Base-by-base conservation (phyloP, 2,329 filamentous ascomycete species). In the Monilinia vaccinii-corymbosi region DNA sequence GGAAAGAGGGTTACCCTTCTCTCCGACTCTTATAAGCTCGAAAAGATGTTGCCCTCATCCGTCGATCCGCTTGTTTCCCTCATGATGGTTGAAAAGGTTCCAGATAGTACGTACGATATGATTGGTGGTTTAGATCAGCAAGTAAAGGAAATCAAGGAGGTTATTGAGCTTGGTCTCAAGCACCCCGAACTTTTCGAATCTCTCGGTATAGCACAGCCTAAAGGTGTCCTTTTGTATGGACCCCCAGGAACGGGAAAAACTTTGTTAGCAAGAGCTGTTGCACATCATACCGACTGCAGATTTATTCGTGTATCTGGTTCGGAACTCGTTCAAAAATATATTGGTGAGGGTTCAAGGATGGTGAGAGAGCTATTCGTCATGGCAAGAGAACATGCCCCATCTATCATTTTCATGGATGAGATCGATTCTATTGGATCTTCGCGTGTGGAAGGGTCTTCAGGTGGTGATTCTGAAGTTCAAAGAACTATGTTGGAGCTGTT, bases 1-100 rank as follows among this genome's bases (percentile, higher is more conserved):
- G 94, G 94, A 76, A 99, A 99, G 80, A 91, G 94, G 68, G 94
- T 99, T 65, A 96, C 94, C 58, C 83, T 99, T 48, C 84, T 99
- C 61, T 97, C 92, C 70, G 94, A 99, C 75, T 93, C 90, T 67
- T 99, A 99, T 82, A 97, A 97, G 77, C 87, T 99, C 70, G 94
- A 97, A 74, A 97, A 97, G 80, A 95, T 97, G 78, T 85, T 99
- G 11, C 94, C 94, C 23, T 97, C 94, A 59, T 99, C 94, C 23
- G 94, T 99, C 72, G 94, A 99, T 73, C 94, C 94, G 42, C 88
- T 99, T 61, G 94, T 99, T 60, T 99, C 94, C 40, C 89, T 99
- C 74, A 99, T 99, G 94, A 99, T 99, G 94, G 94, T 99, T 56
- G 94, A 99, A 75, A 99, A 99, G 81, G 94, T 99, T 18, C 94